phyloP scores from a whole-genome alignment of 495 filamentous ascomycete genomes.

The Penicillium atrosanguineum region DNA sequence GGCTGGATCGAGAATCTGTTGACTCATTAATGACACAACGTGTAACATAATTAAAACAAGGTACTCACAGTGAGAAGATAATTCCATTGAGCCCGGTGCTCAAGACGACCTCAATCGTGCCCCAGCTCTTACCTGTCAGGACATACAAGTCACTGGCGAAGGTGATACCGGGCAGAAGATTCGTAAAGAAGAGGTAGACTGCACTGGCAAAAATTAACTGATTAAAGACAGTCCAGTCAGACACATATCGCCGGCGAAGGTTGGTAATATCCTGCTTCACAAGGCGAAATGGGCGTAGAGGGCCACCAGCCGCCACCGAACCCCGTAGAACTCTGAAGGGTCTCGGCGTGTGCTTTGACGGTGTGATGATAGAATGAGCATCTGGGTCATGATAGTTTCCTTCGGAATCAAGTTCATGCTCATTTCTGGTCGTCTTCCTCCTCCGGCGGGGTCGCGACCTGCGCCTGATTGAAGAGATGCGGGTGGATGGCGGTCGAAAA shows the following conservation, averaged over 20 bases:
- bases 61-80: constrained; percentile 61
- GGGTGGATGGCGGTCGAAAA: constrained; percentile 36
- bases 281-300: constrained; percentile 59
- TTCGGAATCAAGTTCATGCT: constrained; percentile 10
- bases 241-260: constrained; percentile 54
- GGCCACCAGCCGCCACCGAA: constrained; percentile 37
- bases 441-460: constrained; percentile 22
- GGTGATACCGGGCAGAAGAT: constrained; percentile 69
- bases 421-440: constrained; percentile 13
- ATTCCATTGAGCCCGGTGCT: constrained; percentile 67
- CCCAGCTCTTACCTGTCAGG: constrained; percentile 64
- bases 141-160: constrained; percentile 70
- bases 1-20: constrained; percentile 63
- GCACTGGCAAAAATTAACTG: constrained; percentile 68
- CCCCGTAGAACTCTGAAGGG: constrained; percentile 32
- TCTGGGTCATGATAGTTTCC: constrained; percentile 23
- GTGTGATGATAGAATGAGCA: constrained; percentile 41
- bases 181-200: constrained; percentile 75
- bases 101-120: constrained; percentile 69
- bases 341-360: constrained; percentile 42
- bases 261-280: constrained; percentile 59
- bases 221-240: constrained; percentile 69
- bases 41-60: background rate
- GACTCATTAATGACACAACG: background rate
- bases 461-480: constrained; percentile 22